Evolutionary conservation across 1,284 basidiomycete genomes (phyloP).

Genomic region (Papiliotrema nemorosa): DNA sequence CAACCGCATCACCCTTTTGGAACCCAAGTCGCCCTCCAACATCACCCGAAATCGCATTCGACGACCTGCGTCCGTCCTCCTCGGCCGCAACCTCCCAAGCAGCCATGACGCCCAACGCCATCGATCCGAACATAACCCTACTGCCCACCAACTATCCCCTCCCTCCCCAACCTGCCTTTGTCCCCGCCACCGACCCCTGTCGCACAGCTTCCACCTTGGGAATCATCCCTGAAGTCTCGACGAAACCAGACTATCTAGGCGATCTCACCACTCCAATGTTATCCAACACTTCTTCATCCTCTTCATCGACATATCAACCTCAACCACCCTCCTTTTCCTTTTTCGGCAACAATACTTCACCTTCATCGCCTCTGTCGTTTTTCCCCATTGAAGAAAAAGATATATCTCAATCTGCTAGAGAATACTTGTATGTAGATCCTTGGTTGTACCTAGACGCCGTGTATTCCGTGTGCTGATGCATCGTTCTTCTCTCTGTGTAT

Average conservation of each 20-base stretch:
- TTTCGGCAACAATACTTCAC: background rate
- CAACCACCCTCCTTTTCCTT: too few relatives aligned
- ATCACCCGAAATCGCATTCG: background rate
- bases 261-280: too few relatives aligned
- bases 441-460: background rate
- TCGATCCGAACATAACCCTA: background rate
- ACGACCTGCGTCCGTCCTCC: background rate
- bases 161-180: background rate
- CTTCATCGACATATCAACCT: too few relatives aligned
- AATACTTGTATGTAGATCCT: constrained; percentile 22
- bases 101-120: background rate
- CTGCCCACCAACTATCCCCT: background rate
- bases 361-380: background rate
- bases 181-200: too few relatives aligned
- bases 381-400: constrained; percentile 11
- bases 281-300: too few relatives aligned
- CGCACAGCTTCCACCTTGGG: background rate
- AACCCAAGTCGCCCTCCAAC: background rate
- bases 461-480: constrained; percentile 2
- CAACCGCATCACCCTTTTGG: background rate
- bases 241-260: background rate
- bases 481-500: background rate
- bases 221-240: background rate
- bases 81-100: background rate
- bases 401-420: constrained; percentile 20